Conservation (phyloP, 441 rosid genomes). For the Hura crepitans region DNA sequence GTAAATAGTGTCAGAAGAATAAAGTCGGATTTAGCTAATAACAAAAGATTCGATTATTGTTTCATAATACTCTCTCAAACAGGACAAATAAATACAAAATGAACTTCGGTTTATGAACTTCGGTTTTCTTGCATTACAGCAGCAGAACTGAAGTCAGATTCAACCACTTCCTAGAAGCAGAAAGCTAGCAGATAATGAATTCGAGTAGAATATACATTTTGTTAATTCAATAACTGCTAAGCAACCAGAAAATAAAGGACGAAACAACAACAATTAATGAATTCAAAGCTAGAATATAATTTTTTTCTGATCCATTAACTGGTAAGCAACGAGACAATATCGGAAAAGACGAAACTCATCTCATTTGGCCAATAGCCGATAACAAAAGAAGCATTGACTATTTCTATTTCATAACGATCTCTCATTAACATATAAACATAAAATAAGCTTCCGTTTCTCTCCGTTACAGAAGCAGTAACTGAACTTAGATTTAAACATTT, state of each 20-base stretch:
- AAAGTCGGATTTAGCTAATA: neutral
- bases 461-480: neutral
- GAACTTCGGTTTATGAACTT: no score
- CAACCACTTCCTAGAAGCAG: neutral
- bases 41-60: neutral
- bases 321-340: neutral
- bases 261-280: neutral
- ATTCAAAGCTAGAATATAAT: neutral
- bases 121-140: neutral
- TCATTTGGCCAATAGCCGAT: neutral
- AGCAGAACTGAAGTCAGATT: neutral
- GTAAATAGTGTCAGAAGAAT: no score
- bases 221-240: neutral
- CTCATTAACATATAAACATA: neutral
- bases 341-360: neutral
- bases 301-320: neutral
- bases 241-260: neutral
- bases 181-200: neutral
- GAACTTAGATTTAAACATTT: slow-evolving; percentile 4
- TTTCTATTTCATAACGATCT: neutral
- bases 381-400: neutral
- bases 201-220: neutral
- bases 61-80: neutral
- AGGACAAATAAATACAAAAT: neutral
- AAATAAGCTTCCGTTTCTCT: neutral